phyloP scores from a whole-genome alignment of 1,284 basidiomycete species.

The Agaricales sp. region DNA sequence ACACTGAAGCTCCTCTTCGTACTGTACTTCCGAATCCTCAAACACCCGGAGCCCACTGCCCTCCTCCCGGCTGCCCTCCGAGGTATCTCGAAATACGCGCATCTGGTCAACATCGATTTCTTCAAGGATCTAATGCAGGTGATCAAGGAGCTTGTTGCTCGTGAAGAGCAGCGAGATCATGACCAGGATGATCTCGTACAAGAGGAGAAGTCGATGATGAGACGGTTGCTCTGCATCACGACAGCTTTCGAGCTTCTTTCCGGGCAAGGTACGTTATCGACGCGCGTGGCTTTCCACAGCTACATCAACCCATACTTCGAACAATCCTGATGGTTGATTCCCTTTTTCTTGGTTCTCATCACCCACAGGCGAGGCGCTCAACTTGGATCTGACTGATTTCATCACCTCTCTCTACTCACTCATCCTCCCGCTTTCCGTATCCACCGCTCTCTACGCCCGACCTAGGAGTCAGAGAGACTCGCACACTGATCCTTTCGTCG shows the following conservation, averaged over 20 bases:
- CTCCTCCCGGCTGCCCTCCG: conserved; percentile 84
- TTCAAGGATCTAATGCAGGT: conserved; percentile 93
- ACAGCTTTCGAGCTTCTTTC: conserved; percentile 95
- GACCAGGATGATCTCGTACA: conserved; percentile 41
- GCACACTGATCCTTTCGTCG: conserved; percentile 8
- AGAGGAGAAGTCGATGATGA: conserved; percentile 28
- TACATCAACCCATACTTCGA: conserved; percentile 3
- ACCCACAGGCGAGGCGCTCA: conserved; percentile 79
- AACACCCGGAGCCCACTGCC: conserved; percentile 74
- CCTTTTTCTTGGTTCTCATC: too few relatives aligned
- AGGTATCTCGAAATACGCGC: conserved; percentile 90
- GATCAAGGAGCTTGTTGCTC: conserved; percentile 67
- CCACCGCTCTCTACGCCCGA: conserved; percentile 36
- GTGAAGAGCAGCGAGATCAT: conserved; percentile 30
- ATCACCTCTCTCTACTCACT: conserved; percentile 68
- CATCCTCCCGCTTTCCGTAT: conserved; percentile 49
- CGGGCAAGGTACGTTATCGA: conserved; percentile 69
- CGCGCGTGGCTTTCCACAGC: conserved; percentile 3
- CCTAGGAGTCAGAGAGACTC: conserved; percentile 14
- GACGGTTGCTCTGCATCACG: conserved; percentile 70
- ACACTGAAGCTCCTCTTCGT: conserved; percentile 97
- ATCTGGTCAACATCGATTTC: conserved; percentile 97
- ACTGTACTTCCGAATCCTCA: conserved; percentile 94
- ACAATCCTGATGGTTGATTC: conserved; percentile 5
- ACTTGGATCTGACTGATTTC: conserved; percentile 91